These are phyloP conservation scores for Aspergillus awamori DNA, from an alignment of 2,329 filamentous ascomycete genomes.

Conservation along the genomic window DNA sequence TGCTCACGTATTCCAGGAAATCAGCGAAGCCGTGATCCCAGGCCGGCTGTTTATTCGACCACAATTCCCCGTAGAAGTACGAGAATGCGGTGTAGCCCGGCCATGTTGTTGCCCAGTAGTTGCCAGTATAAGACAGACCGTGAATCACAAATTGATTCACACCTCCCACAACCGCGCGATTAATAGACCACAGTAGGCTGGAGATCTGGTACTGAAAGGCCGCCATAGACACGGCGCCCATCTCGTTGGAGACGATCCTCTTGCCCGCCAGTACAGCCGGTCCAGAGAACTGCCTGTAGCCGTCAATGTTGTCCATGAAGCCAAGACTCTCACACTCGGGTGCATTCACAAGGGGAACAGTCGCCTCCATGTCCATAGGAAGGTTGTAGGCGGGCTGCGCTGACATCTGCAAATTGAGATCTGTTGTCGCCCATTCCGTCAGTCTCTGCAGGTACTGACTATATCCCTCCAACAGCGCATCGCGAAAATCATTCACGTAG, in stretches of 20 bases:
- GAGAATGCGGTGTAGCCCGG: constrained; percentile 50
- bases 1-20: constrained; percentile 18
- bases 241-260: constrained; percentile 44
- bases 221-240: constrained; percentile 31
- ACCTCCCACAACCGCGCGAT: constrained; percentile 44
- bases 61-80: constrained; percentile 45
- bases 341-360: constrained; percentile 38
- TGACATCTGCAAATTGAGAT: constrained; percentile 37
- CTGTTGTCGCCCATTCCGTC: constrained; percentile 32
- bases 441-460: constrained; percentile 33
- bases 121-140: constrained; percentile 45
- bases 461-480: constrained; percentile 14
- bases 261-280: constrained; percentile 43
- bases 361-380: constrained; percentile 42
- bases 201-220: constrained; percentile 33
- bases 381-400: constrained; percentile 45
- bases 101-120: constrained; percentile 53
- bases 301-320: constrained; percentile 40
- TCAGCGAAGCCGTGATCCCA: constrained; percentile 24
- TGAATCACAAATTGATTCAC: constrained; percentile 53
- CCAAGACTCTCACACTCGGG: constrained; percentile 45
- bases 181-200: constrained; percentile 40
- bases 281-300: constrained; percentile 45
- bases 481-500: constrained; percentile 15
- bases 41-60: constrained; percentile 23